Evolutionary conservation across 2,329 filamentous ascomycete species (phyloP), one percentile per base, ranked within the genome.

Genomic region (Ascocoryne sarcoides): DNA sequence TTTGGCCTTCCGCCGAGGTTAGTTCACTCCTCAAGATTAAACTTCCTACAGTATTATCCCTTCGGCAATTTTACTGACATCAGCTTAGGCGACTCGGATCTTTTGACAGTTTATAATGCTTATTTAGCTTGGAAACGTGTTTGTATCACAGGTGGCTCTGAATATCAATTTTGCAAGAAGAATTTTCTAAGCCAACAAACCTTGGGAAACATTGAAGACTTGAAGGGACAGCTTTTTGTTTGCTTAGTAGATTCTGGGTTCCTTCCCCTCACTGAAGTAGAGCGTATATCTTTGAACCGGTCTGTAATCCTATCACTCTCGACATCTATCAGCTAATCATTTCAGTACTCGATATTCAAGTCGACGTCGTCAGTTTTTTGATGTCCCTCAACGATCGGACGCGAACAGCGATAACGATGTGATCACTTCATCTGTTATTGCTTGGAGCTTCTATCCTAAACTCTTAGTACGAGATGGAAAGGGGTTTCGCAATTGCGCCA

Each of bases 371-470:
- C 55, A 61, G 16, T 95, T 95, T 60, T 93, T 93, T 56, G 74
- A 79, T n/a, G 71, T 95, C 1, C 90, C 89, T 0, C 70, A 79
- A 32, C 71, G 82, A 9, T 80, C 86, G 50, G 82, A 90, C 54
- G 62, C 70, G 20, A 83, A 92, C 57, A 88, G 84, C 48, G 74
- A 81, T 40, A 90, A 93, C 47, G 89, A 98, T 51, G 55, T 80
- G 1, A 70, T 95, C 17, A 72, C 87, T 4, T 77, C 81, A 45
- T 84, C 88, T 0, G 84, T 95, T 31, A 84, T 95, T 51, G 84
- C 88, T 0, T 94, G 86, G 76, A 89, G 86, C 38, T 95, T 98
- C 66, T 96, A 98, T 56, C 92, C 92, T 1, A 95, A 95, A 55
- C 74, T 98, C 12, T 72, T 96, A 3, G 76, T 83, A 18, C 78